Evolutionary conservation across 257 asterid species (phyloP).

Genomic region (Solanum bulbocastanum): DNA sequence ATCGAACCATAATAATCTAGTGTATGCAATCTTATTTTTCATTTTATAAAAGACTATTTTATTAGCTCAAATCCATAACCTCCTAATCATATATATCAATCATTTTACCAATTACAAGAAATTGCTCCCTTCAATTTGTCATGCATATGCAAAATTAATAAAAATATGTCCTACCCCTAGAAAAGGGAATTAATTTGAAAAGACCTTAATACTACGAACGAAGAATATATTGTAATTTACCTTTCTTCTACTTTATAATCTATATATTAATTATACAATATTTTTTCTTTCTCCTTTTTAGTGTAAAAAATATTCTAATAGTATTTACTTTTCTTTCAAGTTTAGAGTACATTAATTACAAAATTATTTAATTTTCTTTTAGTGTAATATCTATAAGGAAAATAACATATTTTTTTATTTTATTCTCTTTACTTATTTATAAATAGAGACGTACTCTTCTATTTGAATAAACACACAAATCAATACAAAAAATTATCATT

Average conservation of each 20-base stretch:
- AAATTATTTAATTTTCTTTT: too few relatives aligned
- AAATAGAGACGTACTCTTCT: too few relatives aligned
- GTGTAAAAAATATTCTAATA: background rate
- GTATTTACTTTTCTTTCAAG: background rate
- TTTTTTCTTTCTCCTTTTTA: background rate
- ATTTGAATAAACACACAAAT: too few relatives aligned
- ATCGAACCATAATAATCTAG: accelerated
- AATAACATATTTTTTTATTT: too few relatives aligned
- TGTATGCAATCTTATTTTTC: background rate
- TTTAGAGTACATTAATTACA: background rate
- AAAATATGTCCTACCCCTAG: background rate
- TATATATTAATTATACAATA: background rate
- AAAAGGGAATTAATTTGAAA: background rate
- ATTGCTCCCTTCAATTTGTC: background rate
- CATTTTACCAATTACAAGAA: background rate
- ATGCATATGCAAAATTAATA: background rate
- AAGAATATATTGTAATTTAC: background rate
- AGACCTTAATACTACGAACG: background rate
- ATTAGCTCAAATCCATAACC: accelerated
- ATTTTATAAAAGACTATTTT: background rate
- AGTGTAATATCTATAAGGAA: background rate
- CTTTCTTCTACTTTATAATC: background rate
- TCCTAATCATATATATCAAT: background rate
- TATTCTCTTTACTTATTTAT: background rate
- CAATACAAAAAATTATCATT: too few relatives aligned